Evolutionary conservation across 441 rosid species (phyloP).

Genomic region (Adansonia grandidieri): DNA sequence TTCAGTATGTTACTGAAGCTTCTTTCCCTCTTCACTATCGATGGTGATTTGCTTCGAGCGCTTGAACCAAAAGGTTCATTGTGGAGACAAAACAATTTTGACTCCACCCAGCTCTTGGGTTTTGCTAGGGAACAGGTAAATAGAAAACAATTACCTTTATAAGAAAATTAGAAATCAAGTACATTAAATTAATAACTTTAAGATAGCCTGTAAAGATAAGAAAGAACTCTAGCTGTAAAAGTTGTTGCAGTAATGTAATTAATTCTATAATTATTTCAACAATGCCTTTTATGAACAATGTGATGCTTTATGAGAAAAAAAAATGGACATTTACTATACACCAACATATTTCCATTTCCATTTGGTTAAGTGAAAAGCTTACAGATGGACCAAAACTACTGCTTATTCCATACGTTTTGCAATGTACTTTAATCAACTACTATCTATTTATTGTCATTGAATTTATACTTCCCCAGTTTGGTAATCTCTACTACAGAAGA

Average conservation of each 20-base stretch:
- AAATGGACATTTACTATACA: too few species aligned
- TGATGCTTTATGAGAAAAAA: too few species aligned
- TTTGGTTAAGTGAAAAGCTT: too few species aligned
- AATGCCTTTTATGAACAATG: too few species aligned
- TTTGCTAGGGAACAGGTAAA: not conserved
- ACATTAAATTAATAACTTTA: not conserved
- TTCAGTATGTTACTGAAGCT: conserved; percentile 74
- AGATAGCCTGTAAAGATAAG: not conserved
- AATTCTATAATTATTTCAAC: too few species aligned
- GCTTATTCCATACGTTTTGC: not conserved
- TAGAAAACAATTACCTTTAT: not conserved
- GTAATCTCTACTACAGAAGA: too few species aligned
- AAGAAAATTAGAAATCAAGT: too few species aligned
- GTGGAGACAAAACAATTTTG: conserved; percentile 59
- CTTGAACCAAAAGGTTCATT: conserved; percentile 51
- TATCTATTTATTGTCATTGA: not conserved
- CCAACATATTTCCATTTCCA: too few species aligned
- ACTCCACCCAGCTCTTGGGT: conserved; percentile 37
- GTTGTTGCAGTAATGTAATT: not conserved
- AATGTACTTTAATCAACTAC: not conserved
- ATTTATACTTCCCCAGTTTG: too few species aligned
- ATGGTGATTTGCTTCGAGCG: conserved; percentile 54
- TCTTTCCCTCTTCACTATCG: conserved; percentile 59
- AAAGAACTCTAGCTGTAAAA: not conserved
- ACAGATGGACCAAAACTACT: too few species aligned